Conservation (phyloP, 2,329 filamentous ascomycete species). For the Knoxdaviesia proteae region DNA sequence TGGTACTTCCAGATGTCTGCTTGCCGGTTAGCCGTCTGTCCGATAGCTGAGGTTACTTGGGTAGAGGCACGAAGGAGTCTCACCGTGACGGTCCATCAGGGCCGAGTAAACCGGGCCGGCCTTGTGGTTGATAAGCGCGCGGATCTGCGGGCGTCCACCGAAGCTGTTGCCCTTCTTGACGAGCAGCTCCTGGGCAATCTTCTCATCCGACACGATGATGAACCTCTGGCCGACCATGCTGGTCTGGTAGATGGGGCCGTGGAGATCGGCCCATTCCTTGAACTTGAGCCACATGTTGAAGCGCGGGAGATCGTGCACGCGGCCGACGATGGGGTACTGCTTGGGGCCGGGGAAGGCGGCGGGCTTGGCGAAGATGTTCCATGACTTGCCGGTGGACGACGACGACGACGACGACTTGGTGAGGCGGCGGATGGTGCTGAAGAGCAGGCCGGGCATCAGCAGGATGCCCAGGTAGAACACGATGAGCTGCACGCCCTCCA, state of each 20-base stretch:
- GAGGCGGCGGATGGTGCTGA: conserved; percentile 18
- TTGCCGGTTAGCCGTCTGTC: neutral
- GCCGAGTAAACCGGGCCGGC: conserved; percentile 25
- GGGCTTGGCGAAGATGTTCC: conserved; percentile 4
- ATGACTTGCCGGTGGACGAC: conserved; percentile 6
- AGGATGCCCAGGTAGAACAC: conserved; percentile 22
- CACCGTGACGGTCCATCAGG: conserved; percentile 27
- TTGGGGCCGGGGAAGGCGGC: conserved; percentile 21
- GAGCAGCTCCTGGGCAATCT: conserved; percentile 25
- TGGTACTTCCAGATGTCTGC: conserved; percentile 25
- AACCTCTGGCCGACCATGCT: conserved; percentile 18
- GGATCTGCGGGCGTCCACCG: conserved; percentile 26
- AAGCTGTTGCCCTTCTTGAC: conserved; percentile 28
- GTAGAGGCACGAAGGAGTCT: conserved; percentile 5
- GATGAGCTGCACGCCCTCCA: conserved; percentile 18
- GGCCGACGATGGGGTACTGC: conserved; percentile 25
- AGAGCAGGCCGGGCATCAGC: conserved; percentile 18
- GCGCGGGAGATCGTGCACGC: conserved; percentile 25
- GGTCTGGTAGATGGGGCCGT: conserved; percentile 23
- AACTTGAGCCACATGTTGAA: conserved; percentile 29
- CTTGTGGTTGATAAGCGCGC: conserved; percentile 27
- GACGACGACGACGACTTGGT: neutral
- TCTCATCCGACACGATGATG: conserved; percentile 24
- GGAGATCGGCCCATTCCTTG: conserved; percentile 21
- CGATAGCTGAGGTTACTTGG: no score